Conservation (phyloP, 106 monocot genomes). For the Dioscorea alata region DNA sequence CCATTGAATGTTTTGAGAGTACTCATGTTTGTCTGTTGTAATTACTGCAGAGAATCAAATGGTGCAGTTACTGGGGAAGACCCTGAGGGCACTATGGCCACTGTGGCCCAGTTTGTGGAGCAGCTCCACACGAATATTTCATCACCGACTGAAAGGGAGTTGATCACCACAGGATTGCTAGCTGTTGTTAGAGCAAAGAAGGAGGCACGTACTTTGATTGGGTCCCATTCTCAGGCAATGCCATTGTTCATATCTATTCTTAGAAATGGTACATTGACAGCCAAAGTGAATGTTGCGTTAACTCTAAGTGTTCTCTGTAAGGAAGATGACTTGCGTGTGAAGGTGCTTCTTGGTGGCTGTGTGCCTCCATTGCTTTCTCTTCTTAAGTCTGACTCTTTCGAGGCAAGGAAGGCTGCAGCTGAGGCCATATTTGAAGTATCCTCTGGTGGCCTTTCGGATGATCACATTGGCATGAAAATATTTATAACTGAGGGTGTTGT, state of each 20-base stretch:
- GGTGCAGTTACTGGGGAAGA: constrained; percentile 33
- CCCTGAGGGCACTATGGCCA: constrained; percentile 58
- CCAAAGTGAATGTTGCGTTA: constrained; percentile 63
- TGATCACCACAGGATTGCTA: constrained; percentile 43
- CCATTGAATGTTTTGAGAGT: neutral
- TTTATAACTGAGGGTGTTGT: constrained; percentile 90
- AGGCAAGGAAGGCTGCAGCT: constrained; percentile 68
- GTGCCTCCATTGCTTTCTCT: constrained; percentile 64
- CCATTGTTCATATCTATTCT: constrained; percentile 73
- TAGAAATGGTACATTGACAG: constrained; percentile 43
- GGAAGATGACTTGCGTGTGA: constrained; percentile 71
- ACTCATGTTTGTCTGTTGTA: neutral
- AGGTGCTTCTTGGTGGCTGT: constrained; percentile 76
- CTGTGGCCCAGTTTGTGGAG: constrained; percentile 59
- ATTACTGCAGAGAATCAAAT: constrained; percentile 35
- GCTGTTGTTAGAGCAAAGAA: constrained; percentile 36
- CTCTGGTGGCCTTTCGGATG: constrained; percentile 68
- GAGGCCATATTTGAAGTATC: constrained; percentile 82
- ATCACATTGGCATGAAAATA: constrained; percentile 80
- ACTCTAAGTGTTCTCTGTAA: constrained; percentile 64
- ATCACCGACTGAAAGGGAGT: constrained; percentile 57
- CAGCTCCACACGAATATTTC: constrained; percentile 60
- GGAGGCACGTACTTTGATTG: constrained; percentile 54
- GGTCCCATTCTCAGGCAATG: constrained; percentile 78
- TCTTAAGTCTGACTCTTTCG: constrained; percentile 54